Base-by-base conservation (phyloP, 495 filamentous ascomycete genomes). In the Arthonia radiata region DNA sequence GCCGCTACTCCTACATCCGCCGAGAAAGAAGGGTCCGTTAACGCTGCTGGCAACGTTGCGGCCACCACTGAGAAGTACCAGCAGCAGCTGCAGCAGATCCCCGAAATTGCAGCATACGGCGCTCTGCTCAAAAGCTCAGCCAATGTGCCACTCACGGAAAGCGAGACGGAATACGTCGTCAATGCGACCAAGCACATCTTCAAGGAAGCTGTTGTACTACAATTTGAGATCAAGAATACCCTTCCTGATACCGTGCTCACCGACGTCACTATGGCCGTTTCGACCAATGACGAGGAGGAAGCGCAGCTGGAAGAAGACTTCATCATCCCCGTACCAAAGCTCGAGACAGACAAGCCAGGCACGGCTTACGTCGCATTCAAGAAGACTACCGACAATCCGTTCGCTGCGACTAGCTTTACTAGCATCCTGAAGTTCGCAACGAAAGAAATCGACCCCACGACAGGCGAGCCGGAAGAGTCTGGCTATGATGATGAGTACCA, bases 401-500 rank as follows among this genome's bases (percentile, higher is more conserved):
- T 86, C 38, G 64, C 78, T 2, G 60, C 71, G 9, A 62, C 67
- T 29, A 74, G 66, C 13, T 91, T 97, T 48, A 81, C 75, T 27
- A 97, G 94, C 49, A 58, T 75, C 26, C 66, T 97, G 29, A 93
- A 89, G 49, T 97, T 97, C 44, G 93, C 81, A 13, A 83, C 71
- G 55, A 91, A 91, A 47, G 86, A 97, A 49, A 89, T 97, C 27
- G 86, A 97, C 38, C 86, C 86, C 3, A 71, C 71, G n/a, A 92
- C 80, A 13, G 66, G 69, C 35, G 79, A 93, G 46, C 77, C 89
- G 1, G 89, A 97, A 42, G 80, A 91, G 9, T 57, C 46, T 23
- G 86, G 89, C 18, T 94, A 93, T 39, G 82, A 93, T 13, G 86
- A 97, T 38, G 86, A 97, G 49, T 97, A 97, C 45, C 73, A 92